Conservation (phyloP, 163 green algal species). For the Scenedesmus sp. region DNA sequence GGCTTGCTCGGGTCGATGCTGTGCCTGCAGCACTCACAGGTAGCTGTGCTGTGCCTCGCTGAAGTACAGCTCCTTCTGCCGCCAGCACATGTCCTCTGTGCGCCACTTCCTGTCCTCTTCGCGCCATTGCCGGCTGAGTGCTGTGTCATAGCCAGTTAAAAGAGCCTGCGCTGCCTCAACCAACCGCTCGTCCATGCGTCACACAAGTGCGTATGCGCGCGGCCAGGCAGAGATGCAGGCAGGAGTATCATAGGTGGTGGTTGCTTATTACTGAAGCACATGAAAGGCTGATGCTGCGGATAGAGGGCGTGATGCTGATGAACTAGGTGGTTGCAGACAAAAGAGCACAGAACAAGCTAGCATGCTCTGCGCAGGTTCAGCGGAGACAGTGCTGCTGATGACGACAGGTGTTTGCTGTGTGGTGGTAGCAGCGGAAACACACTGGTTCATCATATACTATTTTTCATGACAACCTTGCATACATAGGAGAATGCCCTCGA, state of each 20-base stretch:
- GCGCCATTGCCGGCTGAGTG: slow-evolving; percentile 65
- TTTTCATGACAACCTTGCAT: neutral
- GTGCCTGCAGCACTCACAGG: slow-evolving; percentile 55
- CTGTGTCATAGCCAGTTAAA: slow-evolving; percentile 73
- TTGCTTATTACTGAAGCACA: neutral
- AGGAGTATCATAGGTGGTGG: neutral
- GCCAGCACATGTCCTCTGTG: slow-evolving; percentile 68
- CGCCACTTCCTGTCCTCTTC: slow-evolving; percentile 77
- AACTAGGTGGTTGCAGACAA: neutral
- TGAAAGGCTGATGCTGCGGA: neutral
- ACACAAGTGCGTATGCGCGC: too few species aligned
- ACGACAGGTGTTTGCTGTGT: neutral
- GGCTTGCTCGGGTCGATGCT: neutral
- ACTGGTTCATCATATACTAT: neutral
- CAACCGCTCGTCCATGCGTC: slow-evolving; percentile 46
- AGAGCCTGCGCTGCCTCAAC: slow-evolving; percentile 65
- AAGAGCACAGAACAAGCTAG: neutral
- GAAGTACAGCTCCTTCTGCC: slow-evolving; percentile 38
- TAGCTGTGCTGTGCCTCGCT: slow-evolving; percentile 55
- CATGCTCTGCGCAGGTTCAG: neutral
- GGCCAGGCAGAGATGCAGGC: neutral
- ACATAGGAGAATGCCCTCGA: neutral
- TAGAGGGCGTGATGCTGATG: neutral
- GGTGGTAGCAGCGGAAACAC: neutral
- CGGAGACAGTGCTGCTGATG: neutral